Evolutionary conservation across 2,329 filamentous ascomycete species (phyloP).

Genomic region (Emmonsia crescens): DNA sequence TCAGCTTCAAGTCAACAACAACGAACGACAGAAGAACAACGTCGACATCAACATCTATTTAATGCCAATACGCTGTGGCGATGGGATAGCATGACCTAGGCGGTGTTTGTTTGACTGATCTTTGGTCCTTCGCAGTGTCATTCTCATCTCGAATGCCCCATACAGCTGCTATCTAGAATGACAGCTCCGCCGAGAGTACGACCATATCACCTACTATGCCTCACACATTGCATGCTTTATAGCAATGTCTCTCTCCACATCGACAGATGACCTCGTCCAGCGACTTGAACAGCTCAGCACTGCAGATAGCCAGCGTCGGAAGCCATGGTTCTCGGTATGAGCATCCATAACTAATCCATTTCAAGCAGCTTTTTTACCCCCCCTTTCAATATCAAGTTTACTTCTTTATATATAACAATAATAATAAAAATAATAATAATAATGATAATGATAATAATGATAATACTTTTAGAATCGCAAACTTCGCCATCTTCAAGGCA

Average conservation of each 20-base stretch:
- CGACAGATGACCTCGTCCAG: neutral
- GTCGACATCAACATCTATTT: neutral
- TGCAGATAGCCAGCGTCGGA: conserved; percentile 30
- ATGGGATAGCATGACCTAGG: neutral
- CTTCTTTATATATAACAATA: neutral
- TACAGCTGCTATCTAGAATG: neutral
- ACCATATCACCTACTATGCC: neutral
- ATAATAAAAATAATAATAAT: too few species aligned
- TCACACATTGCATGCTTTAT: neutral
- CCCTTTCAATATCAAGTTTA: neutral
- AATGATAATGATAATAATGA: neutral
- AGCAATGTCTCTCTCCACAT: neutral
- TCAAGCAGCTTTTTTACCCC: neutral
- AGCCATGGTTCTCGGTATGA: conserved; percentile 42
- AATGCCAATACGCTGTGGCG: neutral
- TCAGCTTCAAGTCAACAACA: neutral
- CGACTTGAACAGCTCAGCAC: conserved; percentile 11
- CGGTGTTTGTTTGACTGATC: neutral
- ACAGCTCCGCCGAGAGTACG: neutral
- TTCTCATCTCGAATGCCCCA: neutral
- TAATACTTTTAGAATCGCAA: conserved; percentile 61
- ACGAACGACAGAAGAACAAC: neutral
- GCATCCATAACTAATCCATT: conserved; percentile 5
- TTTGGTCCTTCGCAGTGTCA: neutral
- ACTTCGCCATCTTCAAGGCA: conserved; percentile 73